Base-by-base conservation (phyloP, 768 basidiomycete species). In the Suillus subluteus region DNA sequence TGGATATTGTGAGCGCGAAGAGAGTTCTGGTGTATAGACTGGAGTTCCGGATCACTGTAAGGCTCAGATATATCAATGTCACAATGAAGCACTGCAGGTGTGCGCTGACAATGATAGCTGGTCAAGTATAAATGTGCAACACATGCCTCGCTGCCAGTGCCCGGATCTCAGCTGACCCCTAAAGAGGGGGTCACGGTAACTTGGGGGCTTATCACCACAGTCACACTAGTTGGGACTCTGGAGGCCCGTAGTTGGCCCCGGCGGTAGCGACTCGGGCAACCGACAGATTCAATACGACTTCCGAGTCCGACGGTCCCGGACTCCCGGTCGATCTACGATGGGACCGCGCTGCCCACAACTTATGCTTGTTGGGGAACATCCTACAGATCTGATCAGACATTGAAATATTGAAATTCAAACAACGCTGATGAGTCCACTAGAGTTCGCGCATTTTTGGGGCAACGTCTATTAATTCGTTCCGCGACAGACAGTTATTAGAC, bases 161-260 rank as follows among this genome's bases (percentile, higher is more conserved):
- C 32, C 5, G 55, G 12, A 35, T 37, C 21, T 55, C 32, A 55
- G 30, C 8, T n/a, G 12, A 56, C 55, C 55, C 55, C 55, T 37
- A 56, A 56, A 56, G 21, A 56, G 32, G 55, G 55, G 55, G 55
- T 56, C 55, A 35, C 26, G 26, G 32, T 55, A 30, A 56, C 6
- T 35, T 11, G 4, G 13, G 13, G 12, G 35, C 32, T 56, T 21
- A 3, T 21, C 12, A 11, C 7, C 21, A 7, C 55, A 56, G 21
- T 13, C 6, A 35, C 55, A 13, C 35, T n/a, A n/a, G 12, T 56
- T 18, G n/a, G 44, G 37, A 37, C 37, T 11, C 37, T 37, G 37
- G 44, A 46, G 21, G 21, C 21, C 44, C 18, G 18, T 0, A 41
- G 13, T 41, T 41, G 43, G 21, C 21, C 43, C 26, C 26, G 26